Conservation (phyloP, 495 filamentous ascomycete genomes). For the Penicillium nucicola region DNA sequence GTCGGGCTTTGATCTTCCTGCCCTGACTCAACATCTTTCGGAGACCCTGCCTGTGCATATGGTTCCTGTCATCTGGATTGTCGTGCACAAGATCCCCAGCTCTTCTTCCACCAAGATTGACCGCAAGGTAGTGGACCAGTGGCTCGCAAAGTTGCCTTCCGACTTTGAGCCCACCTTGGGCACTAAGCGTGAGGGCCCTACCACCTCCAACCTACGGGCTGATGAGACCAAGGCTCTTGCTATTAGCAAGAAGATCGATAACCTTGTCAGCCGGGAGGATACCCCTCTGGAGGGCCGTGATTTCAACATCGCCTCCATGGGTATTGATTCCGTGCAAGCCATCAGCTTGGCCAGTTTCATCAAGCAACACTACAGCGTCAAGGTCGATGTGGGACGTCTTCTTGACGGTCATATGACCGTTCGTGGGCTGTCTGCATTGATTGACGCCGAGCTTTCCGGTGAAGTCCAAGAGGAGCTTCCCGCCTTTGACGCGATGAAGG, state of each 20-base stretch:
- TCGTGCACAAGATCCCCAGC: slow-evolving; percentile 37
- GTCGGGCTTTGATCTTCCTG: slow-evolving; percentile 2
- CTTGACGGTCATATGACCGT: slow-evolving; percentile 22
- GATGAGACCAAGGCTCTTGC: slow-evolving; percentile 17
- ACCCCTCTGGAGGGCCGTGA: slow-evolving; percentile 15
- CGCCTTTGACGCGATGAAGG: slow-evolving; percentile 12
- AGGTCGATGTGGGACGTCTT: slow-evolving; percentile 17
- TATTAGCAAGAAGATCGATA: slow-evolving; percentile 18
- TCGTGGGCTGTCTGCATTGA: slow-evolving; percentile 12
- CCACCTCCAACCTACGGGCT: slow-evolving; percentile 4
- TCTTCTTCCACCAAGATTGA: slow-evolving; percentile 42
- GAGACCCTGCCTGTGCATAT: slow-evolving; percentile 37
- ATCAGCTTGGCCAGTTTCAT: slow-evolving; percentile 28
- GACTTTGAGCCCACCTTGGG: slow-evolving; percentile 9
- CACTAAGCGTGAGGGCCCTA: slow-evolving; percentile 2
- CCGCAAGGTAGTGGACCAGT: slow-evolving; percentile 21
- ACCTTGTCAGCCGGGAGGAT: slow-evolving; percentile 13
- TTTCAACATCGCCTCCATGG: slow-evolving; percentile 20
- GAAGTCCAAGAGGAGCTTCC: background rate
- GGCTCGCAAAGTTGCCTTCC: slow-evolving; percentile 15
- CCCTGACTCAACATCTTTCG: slow-evolving; percentile 4
- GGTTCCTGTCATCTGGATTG: slow-evolving; percentile 40
- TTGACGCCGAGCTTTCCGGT: slow-evolving; percentile 10
- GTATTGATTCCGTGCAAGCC: slow-evolving; percentile 32
- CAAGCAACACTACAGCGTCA: slow-evolving; percentile 19